Base-by-base conservation (phyloP, 2,329 filamentous ascomycete species). In the Botrytis tulipae region DNA sequence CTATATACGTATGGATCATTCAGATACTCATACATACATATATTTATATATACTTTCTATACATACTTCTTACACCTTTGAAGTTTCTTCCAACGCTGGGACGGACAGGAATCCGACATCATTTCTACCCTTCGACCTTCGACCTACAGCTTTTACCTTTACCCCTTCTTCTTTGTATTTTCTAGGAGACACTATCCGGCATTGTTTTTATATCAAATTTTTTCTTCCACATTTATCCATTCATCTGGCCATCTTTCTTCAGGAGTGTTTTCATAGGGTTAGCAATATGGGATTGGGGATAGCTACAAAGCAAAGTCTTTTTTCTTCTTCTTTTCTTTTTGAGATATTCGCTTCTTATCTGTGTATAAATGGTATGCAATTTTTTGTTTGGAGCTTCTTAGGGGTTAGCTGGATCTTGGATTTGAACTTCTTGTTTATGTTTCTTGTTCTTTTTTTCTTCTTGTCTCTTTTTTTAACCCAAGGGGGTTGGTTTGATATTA, bases 151-250 rank as follows among this genome's bases (percentile, higher is more conserved):
- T 42, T 57, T 22, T 20, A 68, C 14, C 60, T n/a, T 62, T n/a
- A 67, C 40, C 35, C 61, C 62, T 54, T 51, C 25, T 67, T 71
- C 57, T 37, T 25, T 60, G 54, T 72, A 62, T 61, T 37, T 73
- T 69, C 66, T 69, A 42, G 66, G 66, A 69, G 66, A 69, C 57
- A 69, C 35, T 57, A 69, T 57, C 66, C 48, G 37, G 66, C 29
- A 35, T 42, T 59, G 48, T 57, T 69, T 68, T 69, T 69, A 69
- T 69, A 69, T 46, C 61, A 22, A 46, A 14, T 18, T 20, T 22
- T 57, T 42, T 29, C 12, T 32, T 57, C 54, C 37, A 16, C 5
- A n/a, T 61, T 37, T 25, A 18, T n/a, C 59, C n/a, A 59, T 59
- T 16, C 35, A n/a, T 61, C 37, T 35, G 35, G 22, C 22, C 59